Evolutionary conservation across 2,329 filamentous ascomycete genomes (phyloP), one percentile per base, ranked within the genome.

Genomic region (Ophiostoma angusticollis): DNA sequence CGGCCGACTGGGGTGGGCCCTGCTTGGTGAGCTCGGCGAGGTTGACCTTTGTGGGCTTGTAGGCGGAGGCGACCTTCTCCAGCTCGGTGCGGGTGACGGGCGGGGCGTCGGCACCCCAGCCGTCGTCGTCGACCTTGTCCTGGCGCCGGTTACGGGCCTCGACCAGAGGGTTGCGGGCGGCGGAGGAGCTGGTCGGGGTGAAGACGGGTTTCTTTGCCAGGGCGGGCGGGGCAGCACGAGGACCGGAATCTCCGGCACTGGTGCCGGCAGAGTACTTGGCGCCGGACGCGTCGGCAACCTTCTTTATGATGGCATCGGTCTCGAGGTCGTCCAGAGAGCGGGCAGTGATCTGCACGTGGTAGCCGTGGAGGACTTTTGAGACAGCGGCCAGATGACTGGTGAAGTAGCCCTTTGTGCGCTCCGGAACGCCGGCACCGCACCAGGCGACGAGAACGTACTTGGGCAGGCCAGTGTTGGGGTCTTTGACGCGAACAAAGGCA

Each of bases 341-440:
- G 44, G 91, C 91, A 37, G 87, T 96, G 52, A 98, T 83, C 64
- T 98, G 89, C 43, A 98, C 86, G 58, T 98, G 91, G 60, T 96
- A 98, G 49, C 91, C 86, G 64, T 95, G 87, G 30, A 98, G 74
- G 50, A 95, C 71, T 62, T 94, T 95, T 45, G 86, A 79, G 27
- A 96, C 86, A 34, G 85, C 80, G 44, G 82, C 79, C 34, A 91
- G 67, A 62, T 98, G 89, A 63, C 86, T 95, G 49, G 85, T 94
- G 58, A 98, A 98, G 63, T 96, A 96, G 48, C 91, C 91, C 64
- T 96, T 98, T 45, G 89, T 96, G 53, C 89, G 73, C 63, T 98
- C 91, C n/a, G 91, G 91, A 13, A 98, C 91, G 51, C 91, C 91
- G 55, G 93, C 89, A 49, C 91, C 91, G 59, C 91, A 98, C 82